Evolutionary conservation across 2,329 filamentous ascomycete species (phyloP), one percentile per base, ranked within the genome.

Genomic region (Diaporthe eres): DNA sequence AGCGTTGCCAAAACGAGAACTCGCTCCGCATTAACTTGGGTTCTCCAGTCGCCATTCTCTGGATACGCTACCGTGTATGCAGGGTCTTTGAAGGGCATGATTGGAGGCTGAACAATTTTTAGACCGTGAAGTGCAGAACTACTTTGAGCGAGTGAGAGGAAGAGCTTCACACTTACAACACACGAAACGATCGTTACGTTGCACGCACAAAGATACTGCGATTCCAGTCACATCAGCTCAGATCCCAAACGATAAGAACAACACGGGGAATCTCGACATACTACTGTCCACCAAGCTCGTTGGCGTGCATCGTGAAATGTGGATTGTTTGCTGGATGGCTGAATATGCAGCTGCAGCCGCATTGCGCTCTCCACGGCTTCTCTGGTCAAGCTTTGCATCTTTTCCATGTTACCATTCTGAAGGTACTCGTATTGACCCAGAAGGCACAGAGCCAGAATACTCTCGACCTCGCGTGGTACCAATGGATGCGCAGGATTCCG

Each of bases 251-350:
- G n/a, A 0, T 3, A 60, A 60, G 9, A 13, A 12, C 34, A 60
- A 8, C 6, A 51, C 22, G 8, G 10, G 49, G n/a, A 15, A 34
- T 61, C 57, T 61, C 5, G 34, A 42, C 57, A 61, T 61, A 61
- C 57, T 61, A 42, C 57, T 22, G 57, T 61, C 57, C 57, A 61
- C 57, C 57, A 61, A 25, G 57, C 57, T 19, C 57, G 6, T 25
- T 42, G 57, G 19, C 57, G 57, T 39, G 12, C 57, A 22, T 61
- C 57, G 37, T 61, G 22, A 39, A 42, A 7, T 61, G 6, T 42
- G 19, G 19, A 58, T 37, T 10, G 7, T 3, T 37, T 37, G 17
- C 19, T 34, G 19, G 31, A n/a, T n/a, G 8, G 8, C 4, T 37
- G 31, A 13, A 37, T 28, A n/a, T 58, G 55, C 15, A 58, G 17